phyloP scores from a whole-genome alignment of 2,329 filamentous ascomycete genomes.

The Microcyclospora tardicrescens region DNA sequence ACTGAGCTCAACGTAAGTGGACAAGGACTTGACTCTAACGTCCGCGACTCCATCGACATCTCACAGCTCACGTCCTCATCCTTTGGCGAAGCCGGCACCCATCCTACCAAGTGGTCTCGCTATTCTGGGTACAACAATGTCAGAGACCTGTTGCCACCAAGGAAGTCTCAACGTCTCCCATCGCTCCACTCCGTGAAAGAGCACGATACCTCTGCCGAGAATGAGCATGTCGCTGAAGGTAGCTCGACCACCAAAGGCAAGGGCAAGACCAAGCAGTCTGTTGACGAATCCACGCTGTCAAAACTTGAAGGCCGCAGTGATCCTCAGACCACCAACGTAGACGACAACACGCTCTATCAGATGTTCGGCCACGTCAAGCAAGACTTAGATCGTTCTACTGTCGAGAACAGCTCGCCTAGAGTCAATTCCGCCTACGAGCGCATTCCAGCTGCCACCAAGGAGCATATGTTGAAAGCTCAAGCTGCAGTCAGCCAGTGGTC shows the following conservation, averaged over 20 bases:
- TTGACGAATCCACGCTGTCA: slow-evolving; percentile 9
- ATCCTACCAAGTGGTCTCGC: no score
- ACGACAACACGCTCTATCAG: slow-evolving; percentile 6
- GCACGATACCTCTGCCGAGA: neutral
- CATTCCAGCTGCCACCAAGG: neutral
- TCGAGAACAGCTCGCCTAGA: neutral
- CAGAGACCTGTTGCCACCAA: no score
- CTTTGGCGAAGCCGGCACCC: no score
- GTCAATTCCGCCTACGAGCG: no score
- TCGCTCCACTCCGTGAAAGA: slow-evolving; percentile 1
- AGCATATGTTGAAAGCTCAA: slow-evolving; percentile 2
- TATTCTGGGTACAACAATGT: no score
- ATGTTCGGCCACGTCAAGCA: slow-evolving; percentile 11
- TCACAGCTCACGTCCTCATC: no score
- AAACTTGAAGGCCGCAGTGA: slow-evolving; percentile 13
- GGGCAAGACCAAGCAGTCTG: slow-evolving; percentile 6
- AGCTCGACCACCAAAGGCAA: slow-evolving; percentile 4
- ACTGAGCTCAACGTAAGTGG: no score
- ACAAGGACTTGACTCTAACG: no score
- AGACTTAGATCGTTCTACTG: slow-evolving; percentile 6
- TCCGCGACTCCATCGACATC: no score
- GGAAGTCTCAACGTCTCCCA: no score
- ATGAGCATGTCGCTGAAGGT: slow-evolving; percentile 1
- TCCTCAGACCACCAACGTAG: slow-evolving; percentile 4
- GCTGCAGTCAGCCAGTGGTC: slow-evolving; percentile 17